These are phyloP conservation scores for Saccharomycopsis capsularis DNA, from an alignment of 805 yeast genomes.

Conservation along the genomic window DNA sequence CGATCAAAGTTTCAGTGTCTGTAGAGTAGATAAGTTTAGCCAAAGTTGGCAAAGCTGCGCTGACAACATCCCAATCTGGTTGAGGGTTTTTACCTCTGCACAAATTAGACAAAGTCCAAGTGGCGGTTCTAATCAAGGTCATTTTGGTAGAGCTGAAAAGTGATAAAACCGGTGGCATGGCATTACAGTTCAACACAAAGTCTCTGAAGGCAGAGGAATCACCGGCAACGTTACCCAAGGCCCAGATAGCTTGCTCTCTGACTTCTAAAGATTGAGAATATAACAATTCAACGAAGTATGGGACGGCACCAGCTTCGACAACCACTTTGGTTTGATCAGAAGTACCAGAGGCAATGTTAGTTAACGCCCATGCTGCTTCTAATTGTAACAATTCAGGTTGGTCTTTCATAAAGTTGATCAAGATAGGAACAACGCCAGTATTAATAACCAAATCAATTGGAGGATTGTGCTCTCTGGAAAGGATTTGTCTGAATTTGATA, in stretches of 20 bases:
- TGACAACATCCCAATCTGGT: constrained; percentile 89
- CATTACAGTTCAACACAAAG: constrained; percentile 74
- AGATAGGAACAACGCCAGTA: constrained; percentile 86
- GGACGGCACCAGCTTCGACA: constrained; percentile 91
- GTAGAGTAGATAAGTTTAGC: constrained; percentile 85
- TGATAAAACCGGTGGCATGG: constrained; percentile 80
- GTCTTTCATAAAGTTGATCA: constrained; percentile 76
- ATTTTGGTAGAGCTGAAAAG: constrained; percentile 76
- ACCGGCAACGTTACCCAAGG: constrained; percentile 97
- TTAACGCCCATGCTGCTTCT: constrained; percentile 99
- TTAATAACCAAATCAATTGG: constrained; percentile 92
- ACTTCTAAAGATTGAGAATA: constrained; percentile 81
- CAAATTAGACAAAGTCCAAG: constrained; percentile 95
- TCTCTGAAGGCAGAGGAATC: constrained; percentile 90
- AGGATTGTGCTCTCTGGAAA: constrained; percentile 91
- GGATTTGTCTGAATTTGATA: constrained; percentile 83
- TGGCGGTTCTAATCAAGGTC: constrained; percentile 90
- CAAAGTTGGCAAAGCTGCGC: constrained; percentile 82
- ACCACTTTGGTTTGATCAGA: constrained; percentile 86
- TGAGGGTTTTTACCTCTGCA: constrained; percentile 96
- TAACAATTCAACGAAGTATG: constrained; percentile 76
- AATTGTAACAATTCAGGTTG: constrained; percentile 81
- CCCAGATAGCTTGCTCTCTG: constrained; percentile 99
- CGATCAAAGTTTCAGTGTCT: constrained; percentile 90
- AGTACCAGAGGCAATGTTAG: constrained; percentile 93